Evolutionary conservation across 208 protist species (phyloP).

Genomic region (Acanthamoeba sp.): DNA sequence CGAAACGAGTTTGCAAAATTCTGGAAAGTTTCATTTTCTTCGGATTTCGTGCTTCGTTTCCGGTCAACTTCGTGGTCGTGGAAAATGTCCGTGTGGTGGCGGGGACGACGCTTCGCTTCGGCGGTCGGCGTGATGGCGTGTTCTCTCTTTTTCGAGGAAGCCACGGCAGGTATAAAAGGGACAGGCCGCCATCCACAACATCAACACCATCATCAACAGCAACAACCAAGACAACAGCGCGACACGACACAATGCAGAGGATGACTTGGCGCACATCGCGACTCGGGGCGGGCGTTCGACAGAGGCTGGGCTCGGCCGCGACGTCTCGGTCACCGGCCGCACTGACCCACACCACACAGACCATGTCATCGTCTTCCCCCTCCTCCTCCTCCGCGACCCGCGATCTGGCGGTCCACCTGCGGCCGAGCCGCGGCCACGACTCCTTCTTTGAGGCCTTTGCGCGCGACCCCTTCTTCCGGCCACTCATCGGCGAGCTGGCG

Average conservation of each 20-base stretch:
- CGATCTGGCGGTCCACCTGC: neutral
- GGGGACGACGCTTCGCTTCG: neutral
- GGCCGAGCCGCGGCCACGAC: neutral
- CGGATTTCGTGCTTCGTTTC: no score
- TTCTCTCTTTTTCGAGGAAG: neutral
- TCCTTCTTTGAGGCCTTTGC: neutral
- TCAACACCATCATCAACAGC: no score
- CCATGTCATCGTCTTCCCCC: neutral
- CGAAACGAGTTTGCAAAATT: neutral
- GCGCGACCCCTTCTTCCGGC: conserved; percentile 23
- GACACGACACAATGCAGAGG: neutral
- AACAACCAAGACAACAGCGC: no score
- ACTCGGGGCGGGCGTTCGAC: neutral
- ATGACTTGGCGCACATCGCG: neutral
- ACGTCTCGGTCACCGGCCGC: neutral
- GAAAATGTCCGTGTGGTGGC: neutral
- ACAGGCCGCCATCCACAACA: no score
- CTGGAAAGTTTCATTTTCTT: no score
- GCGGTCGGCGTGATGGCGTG: no score
- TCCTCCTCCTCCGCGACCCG: neutral
- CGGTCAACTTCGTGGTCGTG: no score
- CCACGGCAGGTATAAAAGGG: no score
- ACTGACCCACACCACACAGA: neutral
- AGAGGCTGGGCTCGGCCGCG: neutral
- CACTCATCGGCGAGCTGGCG: neutral